Base-by-base conservation (phyloP, 2,329 filamentous ascomycete genomes). In the Aspergillus niger region DNA sequence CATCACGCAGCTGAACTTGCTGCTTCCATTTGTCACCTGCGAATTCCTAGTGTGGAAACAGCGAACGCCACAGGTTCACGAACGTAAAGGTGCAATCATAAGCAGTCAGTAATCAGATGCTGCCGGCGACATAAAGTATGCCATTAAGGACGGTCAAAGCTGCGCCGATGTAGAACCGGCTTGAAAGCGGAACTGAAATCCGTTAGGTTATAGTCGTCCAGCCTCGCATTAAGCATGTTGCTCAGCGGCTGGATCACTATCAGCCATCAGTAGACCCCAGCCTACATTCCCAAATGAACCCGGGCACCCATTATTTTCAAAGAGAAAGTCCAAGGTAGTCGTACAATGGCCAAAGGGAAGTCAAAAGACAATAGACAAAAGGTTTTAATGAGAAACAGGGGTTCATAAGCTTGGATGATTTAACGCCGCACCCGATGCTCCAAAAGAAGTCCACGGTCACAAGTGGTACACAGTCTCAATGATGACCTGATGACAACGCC, bases 221-320 rank as follows among this genome's bases (percentile, higher is more conserved):
- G 55, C 28, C 32, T 36, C 41, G 39, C 36, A 39, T 26, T 17
- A 13, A 43, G 39, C 24, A 66, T 64, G 50, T 48, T 59, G 55
- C 58, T 58, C 39, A 60, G 59, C 65, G 64, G 64, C 61, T 60
- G 59, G 65, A 24, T 43, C 49, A 20, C 10, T 57, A 30, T 57
- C n/a, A 28, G 26, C 13, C 41, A 44, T 24, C 11, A 26, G 43
- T 32, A 7, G 26, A 52, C 28, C 47, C 55, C 53, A 58, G 57
- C 57, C 62, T 63, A 62, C 65, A 68, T 68, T 67, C 66, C 17
- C 60, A 36, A 28, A 36, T 26, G 44, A 54, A 53, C 51, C 39
- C 32, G 11, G 20, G 28, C 26, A 41, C 13, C 58, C 47, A 26
- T 50, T 52, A 26, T 17, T 28, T 24, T 43, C 43, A 58, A 47